These are phyloP conservation scores for Calycina marina DNA, from an alignment of 2,329 filamentous ascomycete species.

Conservation along the genomic window DNA sequence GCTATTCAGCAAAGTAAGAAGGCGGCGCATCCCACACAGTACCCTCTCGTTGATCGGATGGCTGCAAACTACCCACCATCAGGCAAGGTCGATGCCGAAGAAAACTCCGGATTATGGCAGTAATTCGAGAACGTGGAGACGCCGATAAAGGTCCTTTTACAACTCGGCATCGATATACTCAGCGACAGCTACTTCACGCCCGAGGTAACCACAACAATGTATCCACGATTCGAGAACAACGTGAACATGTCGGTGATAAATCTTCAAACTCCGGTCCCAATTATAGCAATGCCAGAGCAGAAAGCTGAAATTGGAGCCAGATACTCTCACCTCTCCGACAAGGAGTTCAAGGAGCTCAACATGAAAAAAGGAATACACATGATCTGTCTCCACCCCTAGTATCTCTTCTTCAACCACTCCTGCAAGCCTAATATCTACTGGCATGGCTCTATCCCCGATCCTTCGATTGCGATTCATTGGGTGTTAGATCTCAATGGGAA, in stretches of 20 bases:
- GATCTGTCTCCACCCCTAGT: slow-evolving; percentile 13
- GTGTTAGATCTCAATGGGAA: slow-evolving; percentile 4
- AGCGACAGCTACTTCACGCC: slow-evolving; percentile 5
- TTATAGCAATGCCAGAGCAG: background rate
- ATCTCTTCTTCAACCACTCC: slow-evolving; percentile 20
- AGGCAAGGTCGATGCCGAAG: background rate
- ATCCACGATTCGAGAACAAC: slow-evolving; percentile 18
- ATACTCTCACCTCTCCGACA: background rate
- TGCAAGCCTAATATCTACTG: slow-evolving; percentile 17
- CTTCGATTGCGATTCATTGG: slow-evolving; percentile 1
- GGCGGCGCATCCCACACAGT: slow-evolving; percentile 11
- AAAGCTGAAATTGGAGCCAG: background rate
- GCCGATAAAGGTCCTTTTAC: slow-evolving; percentile 11
- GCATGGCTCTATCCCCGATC: slow-evolving; percentile 8
- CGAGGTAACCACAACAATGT: slow-evolving; percentile 18
- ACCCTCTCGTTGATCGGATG: slow-evolving; percentile 13
- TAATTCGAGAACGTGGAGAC: slow-evolving; percentile 16
- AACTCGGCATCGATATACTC: slow-evolving; percentile 17
- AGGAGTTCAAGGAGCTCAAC: background rate
- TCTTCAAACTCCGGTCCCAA: slow-evolving; percentile 2
- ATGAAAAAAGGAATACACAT: slow-evolving; percentile 1
- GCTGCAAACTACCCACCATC: slow-evolving; percentile 14
- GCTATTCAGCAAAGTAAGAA: background rate
- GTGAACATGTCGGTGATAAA: slow-evolving; percentile 9
- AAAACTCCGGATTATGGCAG: slow-evolving; percentile 8